Conservation (phyloP, 495 filamentous ascomycete genomes). For the Acidomyces sp. region DNA sequence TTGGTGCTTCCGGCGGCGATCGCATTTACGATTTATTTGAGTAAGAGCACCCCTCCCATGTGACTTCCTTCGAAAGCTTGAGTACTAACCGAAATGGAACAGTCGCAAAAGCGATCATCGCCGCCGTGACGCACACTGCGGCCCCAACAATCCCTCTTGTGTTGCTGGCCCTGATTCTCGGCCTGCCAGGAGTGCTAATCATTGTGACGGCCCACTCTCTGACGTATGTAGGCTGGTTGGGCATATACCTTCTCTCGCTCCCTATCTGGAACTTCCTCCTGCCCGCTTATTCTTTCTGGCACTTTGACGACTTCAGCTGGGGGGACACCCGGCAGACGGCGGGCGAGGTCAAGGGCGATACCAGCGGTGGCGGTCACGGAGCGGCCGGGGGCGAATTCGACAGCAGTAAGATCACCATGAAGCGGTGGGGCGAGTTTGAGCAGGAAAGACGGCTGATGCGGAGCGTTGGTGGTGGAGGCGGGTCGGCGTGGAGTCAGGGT, state of each 20-base stretch:
- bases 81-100: constrained; percentile 2
- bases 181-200: constrained; percentile 84
- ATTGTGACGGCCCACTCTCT: constrained; percentile 89
- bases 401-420: constrained; percentile 18
- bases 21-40: constrained; percentile 89
- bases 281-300: constrained; percentile 93
- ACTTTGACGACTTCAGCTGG: constrained; percentile 99
- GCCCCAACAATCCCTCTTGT: constrained; percentile 82
- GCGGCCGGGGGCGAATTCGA: constrained; percentile 19
- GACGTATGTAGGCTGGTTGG: constrained; percentile 93
- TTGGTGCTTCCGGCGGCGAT: constrained; percentile 92
- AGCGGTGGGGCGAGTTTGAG: constrained; percentile 89
- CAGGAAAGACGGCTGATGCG: constrained; percentile 32
- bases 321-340: constrained; percentile 95
- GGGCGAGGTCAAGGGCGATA: constrained; percentile 77
- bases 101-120: constrained; percentile 81
- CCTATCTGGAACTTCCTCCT: constrained; percentile 98
- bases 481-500: constrained; percentile 5
- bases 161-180: constrained; percentile 81
- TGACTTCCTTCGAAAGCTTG: neutral
- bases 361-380: constrained; percentile 68
- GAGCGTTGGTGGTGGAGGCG: neutral
- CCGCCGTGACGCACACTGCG: constrained; percentile 38
- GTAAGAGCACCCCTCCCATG: constrained; percentile 37
- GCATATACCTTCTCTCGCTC: constrained; percentile 84